phyloP scores from a whole-genome alignment of 768 basidiomycete species.

The Lepiota brunneoincarnata region DNA sequence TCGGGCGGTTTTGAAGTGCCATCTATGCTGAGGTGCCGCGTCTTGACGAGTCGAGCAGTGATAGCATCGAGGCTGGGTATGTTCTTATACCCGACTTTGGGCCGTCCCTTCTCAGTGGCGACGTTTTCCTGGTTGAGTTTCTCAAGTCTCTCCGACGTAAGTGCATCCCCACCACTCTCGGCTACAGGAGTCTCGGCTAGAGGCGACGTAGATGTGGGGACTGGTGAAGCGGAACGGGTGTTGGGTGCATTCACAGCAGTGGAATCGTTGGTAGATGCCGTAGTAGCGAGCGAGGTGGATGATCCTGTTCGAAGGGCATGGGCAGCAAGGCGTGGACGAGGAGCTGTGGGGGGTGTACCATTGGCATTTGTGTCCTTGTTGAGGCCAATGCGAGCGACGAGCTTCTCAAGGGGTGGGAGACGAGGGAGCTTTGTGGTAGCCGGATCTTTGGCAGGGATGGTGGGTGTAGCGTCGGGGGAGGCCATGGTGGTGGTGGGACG shows the following conservation, averaged over 20 bases:
- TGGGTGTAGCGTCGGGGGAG: conserved; percentile 13
- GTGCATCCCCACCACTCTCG: conserved; percentile 40
- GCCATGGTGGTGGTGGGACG: conserved; percentile 15
- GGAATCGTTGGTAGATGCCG: conserved; percentile 59
- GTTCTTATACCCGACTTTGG: conserved; percentile 78
- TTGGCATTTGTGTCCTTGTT: conserved; percentile 30
- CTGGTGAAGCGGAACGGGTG: conserved; percentile 68
- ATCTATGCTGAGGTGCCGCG: conserved; percentile 59
- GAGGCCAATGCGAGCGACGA: conserved; percentile 72
- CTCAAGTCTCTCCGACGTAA: conserved; percentile 67
- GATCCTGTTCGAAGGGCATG: conserved; percentile 64
- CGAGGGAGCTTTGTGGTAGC: conserved; percentile 26
- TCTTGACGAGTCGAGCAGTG: conserved; percentile 73
- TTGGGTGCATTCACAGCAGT: conserved; percentile 62
- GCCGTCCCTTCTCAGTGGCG: conserved; percentile 16
- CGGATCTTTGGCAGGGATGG: conserved; percentile 16
- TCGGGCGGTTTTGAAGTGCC: conserved; percentile 72
- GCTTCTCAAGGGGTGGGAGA: conserved; percentile 75
- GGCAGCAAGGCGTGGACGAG: conserved; percentile 74
- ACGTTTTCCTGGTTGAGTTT: conserved; percentile 57
- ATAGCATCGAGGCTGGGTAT: conserved; percentile 85
- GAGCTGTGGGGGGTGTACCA: conserved; percentile 28
- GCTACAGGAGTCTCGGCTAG: conserved; percentile 22
- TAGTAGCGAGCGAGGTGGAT: conserved; percentile 50
- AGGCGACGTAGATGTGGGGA: conserved; percentile 47